Evolutionary conservation across 2,329 filamentous ascomycete species (phyloP), one percentile per base, ranked within the genome.

Genomic region (Fusarium sp.): DNA sequence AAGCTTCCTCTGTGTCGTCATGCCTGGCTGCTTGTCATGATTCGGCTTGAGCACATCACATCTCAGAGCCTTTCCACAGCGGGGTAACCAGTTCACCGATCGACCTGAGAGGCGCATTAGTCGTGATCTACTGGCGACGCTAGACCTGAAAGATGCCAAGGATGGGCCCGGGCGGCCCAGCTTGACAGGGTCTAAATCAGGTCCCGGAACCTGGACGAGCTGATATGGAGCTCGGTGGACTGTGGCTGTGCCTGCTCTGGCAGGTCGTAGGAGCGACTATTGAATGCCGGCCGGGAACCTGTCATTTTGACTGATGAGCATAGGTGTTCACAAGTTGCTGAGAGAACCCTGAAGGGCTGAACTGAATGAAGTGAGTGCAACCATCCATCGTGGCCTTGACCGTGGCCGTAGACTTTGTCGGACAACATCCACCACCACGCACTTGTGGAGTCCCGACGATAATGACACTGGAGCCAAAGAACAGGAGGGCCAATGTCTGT

Each of bases 41-140:
- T 33, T 38, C 60, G 67, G 43, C 45, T 54, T 37, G 20, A 56
- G 59, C 57, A 45, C 47, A 32, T 68, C 60, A 59, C 65, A 72
- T 50, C 63, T 45, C 50, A 47, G 43, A 70, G 70, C 52, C 52
- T 75, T 57, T 37, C 62, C 63, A 69, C 43, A 65, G 70, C 67
- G 67, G 74, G 70, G 75, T 75, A 63, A 54, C 45, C 56, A 64
- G 61, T 47, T 52, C 54, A 65, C 58, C 67, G 71, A 78, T 76
- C 76, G 68, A 67, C 71, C 73, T 78, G 75, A 78, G 72, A 78
- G 68, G 33, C 59, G 74, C 74, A 71, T 76, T 78, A 76, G 74
- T 56, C 50, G 72, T 71, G 70, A 71, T 78, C 71, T 57, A 75
- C 45, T 52, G 60, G 20, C 56, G 52, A 56, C 76, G 73, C 76